Base-by-base conservation (phyloP, 768 basidiomycete genomes). In the Crassisporium funariophilum region DNA sequence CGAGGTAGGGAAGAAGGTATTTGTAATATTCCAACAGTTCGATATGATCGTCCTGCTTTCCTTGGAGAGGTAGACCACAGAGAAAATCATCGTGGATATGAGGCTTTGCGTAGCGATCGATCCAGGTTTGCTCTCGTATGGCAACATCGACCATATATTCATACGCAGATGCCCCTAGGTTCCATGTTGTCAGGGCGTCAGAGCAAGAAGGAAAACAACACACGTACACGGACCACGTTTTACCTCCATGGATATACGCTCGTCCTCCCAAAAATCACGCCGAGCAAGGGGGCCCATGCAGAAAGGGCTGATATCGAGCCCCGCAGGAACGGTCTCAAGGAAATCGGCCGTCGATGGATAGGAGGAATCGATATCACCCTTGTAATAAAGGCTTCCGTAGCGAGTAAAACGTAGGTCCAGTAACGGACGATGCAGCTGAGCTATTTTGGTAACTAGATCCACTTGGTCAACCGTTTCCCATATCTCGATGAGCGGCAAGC, bases 1-100 rank as follows among this genome's bases (percentile, higher is more conserved):
- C 36, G 36, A 37, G 36, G 36, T 15, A 6, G 13, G 36, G 36
- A 37, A 37, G 36, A 17, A 37, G 16, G 36, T 37, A 37, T n/a
- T 37, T 37, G 17, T 37, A 37, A 37, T 37, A 7, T 21, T 44
- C 43, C 31, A 44, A 35, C 16, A 35, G 5, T 34, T 35, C 31
- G 24, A 44, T 34, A 20, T 44, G 43, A 35, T 44, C 43, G 43
- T 44, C 43, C 33, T 44, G 43, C 17, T 44, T 44, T 44, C 43
- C 43, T 21, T 44, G 43, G 43, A 44, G 43, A 35, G 29, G 43
- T 16, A 35, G 43, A 44, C 43, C 43, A 21, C 43, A 44, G 43
- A 44, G 43, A 21, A 44, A 44, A 35, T 44, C 33, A 3, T 44
- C 43, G 31, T 44, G 17, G 4, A 35, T 2, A 35, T 44, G 33